Evolutionary conservation across 805 yeast genomes (phyloP), one percentile per base, ranked within the genome.

Genomic region (Hagleromyces aurorensis): DNA sequence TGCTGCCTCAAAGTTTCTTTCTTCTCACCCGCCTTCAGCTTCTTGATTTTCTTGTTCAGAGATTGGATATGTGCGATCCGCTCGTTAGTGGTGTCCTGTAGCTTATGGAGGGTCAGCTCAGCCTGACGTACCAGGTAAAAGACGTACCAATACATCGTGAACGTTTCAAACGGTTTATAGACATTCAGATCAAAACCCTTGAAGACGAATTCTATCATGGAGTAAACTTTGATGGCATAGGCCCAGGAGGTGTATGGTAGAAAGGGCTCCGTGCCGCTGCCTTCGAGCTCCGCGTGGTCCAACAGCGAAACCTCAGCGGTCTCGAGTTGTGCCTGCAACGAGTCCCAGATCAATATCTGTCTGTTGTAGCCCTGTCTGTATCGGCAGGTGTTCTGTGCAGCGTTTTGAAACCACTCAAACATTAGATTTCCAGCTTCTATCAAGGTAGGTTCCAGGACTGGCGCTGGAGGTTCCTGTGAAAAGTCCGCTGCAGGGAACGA

Each of bases 151-250:
- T 72, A 78, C 57, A 80, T 72, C 16, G 71, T 56, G 32, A 68
- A 66, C 32, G 66, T 60, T 51, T 89, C 97, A 65, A 79, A 78
- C 8, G 69, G 67, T 41, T 74, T 73, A 51, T 80, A 83, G 9
- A 85, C 53, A 14, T 82, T 82, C 21, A 82, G 64, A 43, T 81
- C 89, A 41, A 85, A 72, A 1, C 94, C 91, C 34, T 74, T 69
- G 17, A 84, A 54, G 1, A 73, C 69, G n/a, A 77, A 72, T 48
- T 81, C 79, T 10, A 72, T 44, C 94, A 89, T 89, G 19, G 71
- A 59, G 20, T 64, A 64, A 23, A 86, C 55, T 52, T 89, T 89
- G 39, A 69, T 65, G 40, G 62, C 66, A 49, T 72, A 81, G 1
- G 79, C 64, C 72, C 75, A 85, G 1, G 84, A 72, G 6, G 89